These are phyloP conservation scores for Chlorencoelia australis DNA, from an alignment of 2,329 filamentous ascomycete genomes.

Conservation along the genomic window DNA sequence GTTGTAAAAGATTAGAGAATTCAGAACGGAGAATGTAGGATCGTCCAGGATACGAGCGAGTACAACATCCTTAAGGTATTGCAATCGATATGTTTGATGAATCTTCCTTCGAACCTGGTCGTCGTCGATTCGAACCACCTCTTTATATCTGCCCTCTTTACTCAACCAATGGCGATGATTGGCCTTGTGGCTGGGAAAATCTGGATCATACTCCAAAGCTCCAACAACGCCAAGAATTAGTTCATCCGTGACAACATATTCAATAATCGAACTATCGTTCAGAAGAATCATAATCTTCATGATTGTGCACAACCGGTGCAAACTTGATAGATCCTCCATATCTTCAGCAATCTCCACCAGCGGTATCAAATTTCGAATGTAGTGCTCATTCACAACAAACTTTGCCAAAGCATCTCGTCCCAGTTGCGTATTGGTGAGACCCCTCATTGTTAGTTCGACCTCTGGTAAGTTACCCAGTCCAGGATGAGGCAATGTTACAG, in stretches of 20 bases:
- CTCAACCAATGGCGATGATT: constrained; percentile 91
- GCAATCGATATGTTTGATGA: constrained; percentile 87
- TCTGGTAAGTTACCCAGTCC: constrained; percentile 76
- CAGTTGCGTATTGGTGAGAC: constrained; percentile 60
- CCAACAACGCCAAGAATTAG: constrained; percentile 88
- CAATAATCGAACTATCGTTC: constrained; percentile 91
- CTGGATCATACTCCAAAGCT: constrained; percentile 93
- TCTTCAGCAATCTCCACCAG: constrained; percentile 85
- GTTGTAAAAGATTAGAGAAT: constrained; percentile 97
- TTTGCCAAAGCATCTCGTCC: constrained; percentile 83
- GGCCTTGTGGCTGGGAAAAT: constrained; percentile 94
- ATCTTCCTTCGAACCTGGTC: constrained; percentile 77
- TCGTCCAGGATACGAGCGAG: constrained; percentile 93
- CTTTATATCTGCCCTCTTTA: constrained; percentile 84
- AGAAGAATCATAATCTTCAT: constrained; percentile 94
- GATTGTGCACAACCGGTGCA: constrained; percentile 92
- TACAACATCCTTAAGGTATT: constrained; percentile 98
- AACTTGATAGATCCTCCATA: constrained; percentile 72
- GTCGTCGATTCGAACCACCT: constrained; percentile 89
- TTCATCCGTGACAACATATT: constrained; percentile 83
- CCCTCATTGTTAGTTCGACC: constrained; percentile 75
- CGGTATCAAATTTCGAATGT: constrained; percentile 77
- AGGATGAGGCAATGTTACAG: constrained; percentile 66
- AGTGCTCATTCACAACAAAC: constrained; percentile 75
- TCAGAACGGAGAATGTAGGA: constrained; percentile 93